Base-by-base conservation (phyloP, 2,329 filamentous ascomycete species). In the Ophiostoma sp. region DNA sequence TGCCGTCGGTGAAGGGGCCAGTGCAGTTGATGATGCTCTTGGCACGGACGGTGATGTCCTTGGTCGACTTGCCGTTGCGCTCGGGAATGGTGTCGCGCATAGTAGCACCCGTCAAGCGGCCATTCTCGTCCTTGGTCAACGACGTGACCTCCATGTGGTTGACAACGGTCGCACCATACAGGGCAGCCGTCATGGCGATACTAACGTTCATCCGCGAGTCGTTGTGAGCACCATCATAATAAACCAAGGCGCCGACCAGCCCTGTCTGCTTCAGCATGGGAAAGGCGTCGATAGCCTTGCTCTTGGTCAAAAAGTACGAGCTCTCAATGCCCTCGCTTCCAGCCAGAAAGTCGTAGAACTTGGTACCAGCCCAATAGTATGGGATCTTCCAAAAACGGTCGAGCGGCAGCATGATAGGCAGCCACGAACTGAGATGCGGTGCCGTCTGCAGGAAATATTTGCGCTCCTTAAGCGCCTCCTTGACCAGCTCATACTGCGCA, bases 151-250 rank as follows among this genome's bases (percentile, higher is more conserved):
- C 91, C 81, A 93, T 86, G 82, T 95, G 92, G 83, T 94, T 95
- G 75, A 94, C 89, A 33, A 95, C 87, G 12, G 92, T 95, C 64
- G 91, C 90, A 74, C 93, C 93, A 80, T 94, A 95, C 52, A 95
- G 85, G 6, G 92, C 90, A 70, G 93, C 93, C 6, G 93, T 95
- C 85, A 94, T 90, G 33, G 91, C 93, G 68, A 95, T 86, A 15
- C 92, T 93, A 61, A 95, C 90, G 80, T 95, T 95, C 93, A 95
- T 95, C 75, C 93, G 89, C 42, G 93, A 94, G 80, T 95, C 93
- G 79, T 95, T 95, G 84, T 95, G 93, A 73, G 93, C 92, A 76
- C 93, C 93, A 83, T 95, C 91, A 80, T 95, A 95, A 86, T 95
- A 95, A 50, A 95, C 92, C 78, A 95, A 84, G 45, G 93, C 93